phyloP scores from a whole-genome alignment of 2,329 filamentous ascomycete species.

The Venturia pyrina region DNA sequence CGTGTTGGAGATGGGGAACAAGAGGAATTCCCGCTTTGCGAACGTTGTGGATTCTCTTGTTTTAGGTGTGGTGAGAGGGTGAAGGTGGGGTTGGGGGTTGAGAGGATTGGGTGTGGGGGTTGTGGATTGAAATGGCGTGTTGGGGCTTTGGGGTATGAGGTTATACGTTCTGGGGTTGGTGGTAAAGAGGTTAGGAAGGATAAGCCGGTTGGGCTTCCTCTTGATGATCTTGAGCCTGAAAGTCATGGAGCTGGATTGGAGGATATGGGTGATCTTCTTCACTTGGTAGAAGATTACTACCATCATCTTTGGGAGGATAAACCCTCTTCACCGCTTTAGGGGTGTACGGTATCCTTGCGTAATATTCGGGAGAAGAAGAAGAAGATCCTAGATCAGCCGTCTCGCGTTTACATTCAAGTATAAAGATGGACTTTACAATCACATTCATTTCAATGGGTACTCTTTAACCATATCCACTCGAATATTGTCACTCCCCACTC shows the following conservation, averaged over 20 bases:
- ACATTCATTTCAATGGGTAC: too few species aligned
- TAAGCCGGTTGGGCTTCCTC: not conserved
- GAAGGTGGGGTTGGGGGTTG: slow-evolving; percentile 15
- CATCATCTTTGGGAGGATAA: slow-evolving; percentile 5
- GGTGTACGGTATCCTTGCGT: not conserved
- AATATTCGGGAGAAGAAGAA: too few species aligned
- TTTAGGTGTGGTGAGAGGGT: slow-evolving; percentile 27
- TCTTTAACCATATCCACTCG: too few species aligned
- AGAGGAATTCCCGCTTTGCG: slow-evolving; percentile 22
- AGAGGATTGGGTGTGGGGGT: slow-evolving; percentile 20
- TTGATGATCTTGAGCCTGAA: not conserved
- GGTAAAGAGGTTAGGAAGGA: not conserved
- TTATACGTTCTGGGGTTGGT: not conserved
- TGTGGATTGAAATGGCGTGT: slow-evolving; percentile 28
- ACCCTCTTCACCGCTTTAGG: not conserved
- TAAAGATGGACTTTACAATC: too few species aligned
- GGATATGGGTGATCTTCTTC: slow-evolving; percentile 8
- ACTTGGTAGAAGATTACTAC: slow-evolving; percentile 7
- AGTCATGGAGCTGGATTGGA: not conserved
- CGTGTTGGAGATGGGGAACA: slow-evolving; percentile 6
- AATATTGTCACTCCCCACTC: too few species aligned
- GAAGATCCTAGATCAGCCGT: too few species aligned
- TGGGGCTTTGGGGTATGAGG: slow-evolving; percentile 30
- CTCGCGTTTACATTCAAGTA: too few species aligned
- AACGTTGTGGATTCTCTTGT: slow-evolving; percentile 32